Evolutionary conservation across 257 asterid species (phyloP), one percentile per base, ranked within the genome.

Genomic region (Leptodermis oblonga): DNA sequence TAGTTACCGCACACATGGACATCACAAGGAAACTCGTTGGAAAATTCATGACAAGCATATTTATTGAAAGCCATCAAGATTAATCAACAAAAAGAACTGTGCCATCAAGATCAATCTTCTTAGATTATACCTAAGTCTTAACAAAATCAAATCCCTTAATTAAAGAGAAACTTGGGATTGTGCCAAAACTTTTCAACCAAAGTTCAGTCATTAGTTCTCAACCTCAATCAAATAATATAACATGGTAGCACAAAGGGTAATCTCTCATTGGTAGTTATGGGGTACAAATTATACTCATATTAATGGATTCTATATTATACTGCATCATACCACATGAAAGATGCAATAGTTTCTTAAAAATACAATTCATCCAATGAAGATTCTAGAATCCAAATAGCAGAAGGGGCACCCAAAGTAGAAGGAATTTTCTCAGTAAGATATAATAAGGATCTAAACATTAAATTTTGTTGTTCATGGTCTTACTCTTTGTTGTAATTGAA

Each of bases 381-480:
- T 9, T 22, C 20, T n/a, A 34, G 1, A 3, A 13, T 36, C 2
- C 0, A 51, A 10, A 62, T 62, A 20, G 33, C 51, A 3, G 31
- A 39, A 8, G 34, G 8, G 3, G 37, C 67, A 8, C 39, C 20
- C 4, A 33, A 34, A 62, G 71, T 45, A 48, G 71, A 55, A 7
- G 67, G 59, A 15, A 55, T 18, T 10, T 23, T 67, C 9, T 34
- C 39, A 20, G 15, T 55, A 25, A 41, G 1, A 2, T 13, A 56
- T 10, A 14, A 54, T 7, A 39, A 70, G 26, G 56, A 58, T n/a
- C 23, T 70, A n/a, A 11, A 54, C 65, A 7, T 25, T 56, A 13
- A 70, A 70, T 17, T 39, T 12, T 37, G 15, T 58, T 8, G 42
- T 71, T 7, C 36, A 54, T 61, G 62, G 49, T 9, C 70, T 20